Conservation (phyloP, 371 early-diverging fungal species). For the Mortierella sp. region DNA sequence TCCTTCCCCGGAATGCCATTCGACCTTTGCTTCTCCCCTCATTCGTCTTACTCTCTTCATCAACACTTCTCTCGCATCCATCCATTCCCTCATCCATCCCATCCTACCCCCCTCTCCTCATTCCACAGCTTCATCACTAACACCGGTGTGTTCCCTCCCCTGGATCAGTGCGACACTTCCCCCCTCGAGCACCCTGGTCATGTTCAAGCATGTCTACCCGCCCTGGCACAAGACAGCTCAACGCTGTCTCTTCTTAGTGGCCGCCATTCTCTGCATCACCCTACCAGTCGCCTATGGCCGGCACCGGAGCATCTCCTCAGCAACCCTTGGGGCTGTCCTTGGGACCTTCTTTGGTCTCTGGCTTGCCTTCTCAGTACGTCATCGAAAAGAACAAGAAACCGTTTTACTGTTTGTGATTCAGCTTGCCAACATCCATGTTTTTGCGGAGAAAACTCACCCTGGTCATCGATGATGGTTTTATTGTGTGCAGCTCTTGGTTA, state of each 20-base stretch:
- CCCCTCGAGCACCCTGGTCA: neutral
- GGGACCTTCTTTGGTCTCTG: slow-evolving; percentile 37
- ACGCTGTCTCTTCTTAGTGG: slow-evolving; percentile 33
- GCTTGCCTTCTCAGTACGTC: slow-evolving; percentile 43
- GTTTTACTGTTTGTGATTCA: no score
- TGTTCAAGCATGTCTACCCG: slow-evolving; percentile 46
- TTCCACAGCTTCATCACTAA: neutral
- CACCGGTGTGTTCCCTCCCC: neutral
- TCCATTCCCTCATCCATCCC: neutral
- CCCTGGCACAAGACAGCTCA: slow-evolving; percentile 43
- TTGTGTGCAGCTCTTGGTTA: slow-evolving; percentile 21
- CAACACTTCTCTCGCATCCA: neutral
- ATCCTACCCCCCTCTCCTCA: neutral
- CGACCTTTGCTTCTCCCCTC: neutral
- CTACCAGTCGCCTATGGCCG: slow-evolving; percentile 40
- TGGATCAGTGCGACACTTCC: neutral
- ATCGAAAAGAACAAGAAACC: neutral
- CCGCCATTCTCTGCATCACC: slow-evolving; percentile 39
- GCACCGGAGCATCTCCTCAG: slow-evolving; percentile 28
- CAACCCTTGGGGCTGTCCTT: slow-evolving; percentile 22
- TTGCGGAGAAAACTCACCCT: no score
- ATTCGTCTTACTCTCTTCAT: neutral
- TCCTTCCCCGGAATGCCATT: no score
- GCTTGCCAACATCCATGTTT: no score
- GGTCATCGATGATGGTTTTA: no score